These are phyloP conservation scores for Polymyxa betae DNA, from an alignment of 208 protist species.

Conservation along the genomic window DNA sequence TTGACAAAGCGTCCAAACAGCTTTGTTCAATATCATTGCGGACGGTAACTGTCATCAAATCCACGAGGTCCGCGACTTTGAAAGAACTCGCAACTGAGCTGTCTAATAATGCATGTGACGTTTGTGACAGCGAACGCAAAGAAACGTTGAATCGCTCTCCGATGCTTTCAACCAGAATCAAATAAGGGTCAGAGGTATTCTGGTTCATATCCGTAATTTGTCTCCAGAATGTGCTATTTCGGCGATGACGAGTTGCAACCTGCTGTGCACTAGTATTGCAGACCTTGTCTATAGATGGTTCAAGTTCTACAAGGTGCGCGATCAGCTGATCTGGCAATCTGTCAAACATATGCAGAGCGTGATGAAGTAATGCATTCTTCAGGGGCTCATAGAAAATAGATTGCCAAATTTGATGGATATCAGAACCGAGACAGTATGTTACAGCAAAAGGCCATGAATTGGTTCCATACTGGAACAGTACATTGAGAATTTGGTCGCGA, in stretches of 20 bases:
- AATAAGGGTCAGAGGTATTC: neutral
- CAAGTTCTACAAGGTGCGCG: neutral
- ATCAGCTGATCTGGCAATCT: neutral
- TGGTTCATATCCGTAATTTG: neutral
- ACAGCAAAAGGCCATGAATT: neutral
- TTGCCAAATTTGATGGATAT: neutral
- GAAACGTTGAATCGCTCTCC: neutral
- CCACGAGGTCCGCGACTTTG: neutral
- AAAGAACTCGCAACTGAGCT: neutral
- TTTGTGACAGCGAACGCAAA: neutral
- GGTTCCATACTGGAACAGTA: neutral
- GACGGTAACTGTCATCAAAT: neutral
- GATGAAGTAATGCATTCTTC: neutral
- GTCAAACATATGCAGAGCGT: neutral
- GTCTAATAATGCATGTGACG: neutral
- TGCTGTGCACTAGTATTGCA: neutral
- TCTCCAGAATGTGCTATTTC: slow-evolving; percentile 44
- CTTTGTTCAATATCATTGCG: too few species aligned
- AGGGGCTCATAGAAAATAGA: neutral
- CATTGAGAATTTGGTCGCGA: neutral
- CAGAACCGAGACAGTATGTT: neutral
- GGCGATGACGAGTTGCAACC: neutral
- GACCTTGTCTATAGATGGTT: neutral
- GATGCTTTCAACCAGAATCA: neutral
- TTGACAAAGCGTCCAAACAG: neutral